A percentile compares a stretch with the other conserved stretches of the same genome.
phyloP scores from a whole-genome alignment of 2,329 filamentous ascomycete genomes.

The Madurella mycetomatis region DNA sequence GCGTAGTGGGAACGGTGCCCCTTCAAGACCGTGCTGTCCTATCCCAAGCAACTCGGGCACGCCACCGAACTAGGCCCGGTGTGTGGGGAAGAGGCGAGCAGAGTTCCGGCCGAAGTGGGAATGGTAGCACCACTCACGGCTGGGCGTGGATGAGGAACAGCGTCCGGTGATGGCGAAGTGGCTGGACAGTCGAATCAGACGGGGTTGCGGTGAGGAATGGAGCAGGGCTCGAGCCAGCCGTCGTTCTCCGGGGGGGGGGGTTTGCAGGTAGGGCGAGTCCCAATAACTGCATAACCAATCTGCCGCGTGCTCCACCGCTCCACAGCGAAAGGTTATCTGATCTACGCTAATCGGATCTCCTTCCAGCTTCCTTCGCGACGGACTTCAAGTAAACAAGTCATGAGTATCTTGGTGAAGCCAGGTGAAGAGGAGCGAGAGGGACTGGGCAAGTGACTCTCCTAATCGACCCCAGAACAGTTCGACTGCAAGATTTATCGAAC shows the following conservation, averaged over 20 bases:
- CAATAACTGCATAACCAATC: not conserved
- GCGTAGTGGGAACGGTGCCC: not conserved
- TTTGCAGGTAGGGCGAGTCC: not conserved
- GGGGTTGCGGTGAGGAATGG: conserved; percentile 1
- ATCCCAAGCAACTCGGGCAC: not conserved
- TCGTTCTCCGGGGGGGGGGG: not conserved
- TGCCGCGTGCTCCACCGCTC: conserved; percentile 2
- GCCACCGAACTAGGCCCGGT: conserved; percentile 9
- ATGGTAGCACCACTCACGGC: conserved; percentile 1
- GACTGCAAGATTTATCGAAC: not conserved
- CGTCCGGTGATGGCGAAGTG: conserved; percentile 1
- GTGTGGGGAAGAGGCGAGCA: conserved; percentile 1
- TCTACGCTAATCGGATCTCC: conserved; percentile 8
- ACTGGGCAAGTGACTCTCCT: not conserved
- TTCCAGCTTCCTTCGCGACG: not conserved
- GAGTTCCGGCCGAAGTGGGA: not conserved
- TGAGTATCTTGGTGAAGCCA: not conserved
- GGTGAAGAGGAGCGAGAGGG: not conserved
- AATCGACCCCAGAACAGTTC: not conserved
- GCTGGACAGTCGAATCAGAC: not conserved
- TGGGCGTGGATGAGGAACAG: not conserved
- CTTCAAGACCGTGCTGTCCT: not conserved
- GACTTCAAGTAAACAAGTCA: not conserved
- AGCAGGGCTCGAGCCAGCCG: not conserved
- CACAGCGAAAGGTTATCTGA: conserved; percentile 18